Percentiles rank a stretch among this genome's conserved stretches.
Conservation (phyloP, 257 asterid genomes). For the Datura wrightii region DNA sequence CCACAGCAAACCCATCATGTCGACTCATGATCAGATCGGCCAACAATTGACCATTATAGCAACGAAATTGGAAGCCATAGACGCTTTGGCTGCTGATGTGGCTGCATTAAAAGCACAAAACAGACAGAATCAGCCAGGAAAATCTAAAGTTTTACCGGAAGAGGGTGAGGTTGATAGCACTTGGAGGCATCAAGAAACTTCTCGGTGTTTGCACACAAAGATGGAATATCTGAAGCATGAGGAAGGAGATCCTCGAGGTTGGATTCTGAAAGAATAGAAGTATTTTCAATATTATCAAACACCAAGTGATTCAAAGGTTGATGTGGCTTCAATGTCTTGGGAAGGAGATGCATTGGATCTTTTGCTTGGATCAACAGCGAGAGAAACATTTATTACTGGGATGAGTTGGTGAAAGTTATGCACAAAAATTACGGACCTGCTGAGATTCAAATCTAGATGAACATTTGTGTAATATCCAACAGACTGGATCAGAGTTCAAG, state of each 20-base stretch:
- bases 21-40: no score
- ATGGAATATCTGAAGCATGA: not conserved
- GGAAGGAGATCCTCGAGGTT: not conserved
- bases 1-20: no score
- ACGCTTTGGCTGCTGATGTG: no score
- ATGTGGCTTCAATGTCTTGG: not conserved
- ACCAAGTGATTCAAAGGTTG: not conserved
- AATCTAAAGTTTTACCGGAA: no score
- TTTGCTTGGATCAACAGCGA: not conserved
- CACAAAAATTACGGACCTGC: not conserved
- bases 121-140: no score
- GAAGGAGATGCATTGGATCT: constrained; percentile 21
- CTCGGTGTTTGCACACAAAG: not conserved
- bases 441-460: not conserved
- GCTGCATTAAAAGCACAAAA: no score
- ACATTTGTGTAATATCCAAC: not conserved
- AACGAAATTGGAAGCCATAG: no score
- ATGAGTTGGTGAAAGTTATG: constrained; percentile 9
- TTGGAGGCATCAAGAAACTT: no score
- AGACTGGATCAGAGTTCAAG: not conserved
- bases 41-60: no score
- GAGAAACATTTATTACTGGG: not conserved
- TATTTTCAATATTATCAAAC: constrained; percentile 3
- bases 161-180: no score
- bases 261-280: not conserved